Evolutionary conservation across 2,329 filamentous ascomycete genomes (phyloP), one percentile per base, ranked within the genome.

Genomic region (Lanzia echinophila): DNA sequence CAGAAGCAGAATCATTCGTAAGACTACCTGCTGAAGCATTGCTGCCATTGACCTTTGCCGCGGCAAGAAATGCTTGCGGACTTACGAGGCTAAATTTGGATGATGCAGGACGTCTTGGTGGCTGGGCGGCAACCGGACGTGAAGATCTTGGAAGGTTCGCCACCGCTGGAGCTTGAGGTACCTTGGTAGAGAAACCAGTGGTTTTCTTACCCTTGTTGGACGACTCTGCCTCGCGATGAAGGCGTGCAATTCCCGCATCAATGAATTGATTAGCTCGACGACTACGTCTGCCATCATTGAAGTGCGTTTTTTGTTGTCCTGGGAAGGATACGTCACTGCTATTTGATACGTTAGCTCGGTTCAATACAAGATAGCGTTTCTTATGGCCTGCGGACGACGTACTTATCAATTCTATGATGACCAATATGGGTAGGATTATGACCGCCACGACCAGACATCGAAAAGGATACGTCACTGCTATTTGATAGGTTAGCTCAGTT

Each of bases 181-280:
- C 13, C 39, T 43, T 53, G 3, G 47, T 31, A 17, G 45, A 44
- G 19, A 28, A 12, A 24, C 31, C 52, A 44, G 6, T 43, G 33
- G 28, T 36, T 45, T n/a, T 31, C 19, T 44, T 15, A 8, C 20
- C 31, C 32, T 34, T 51, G 28, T 48, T 41, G n/a, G n/a, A n/a
- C 32, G 19, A 22, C 11, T 41, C 28, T 19, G 47, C 42, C 24
- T 51, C 34, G 8, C 24, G 24, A 28, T 51, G 47, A 8, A 50
- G 42, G 19, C 41, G 50, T 28, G 47, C 53, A 47, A 56, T 46
- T 3, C 50, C 54, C 12, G 22, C 20, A 32, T 50, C 45, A 38
- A 56, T 38, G 13, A 2, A 11, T 22, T 43, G 33, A 41, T 32
- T 28, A 13, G 32, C 22, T 28, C 38, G 50, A 4, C 17, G n/a